Conservation (phyloP, 768 basidiomycete species). For the Amanita brunnescens region DNA sequence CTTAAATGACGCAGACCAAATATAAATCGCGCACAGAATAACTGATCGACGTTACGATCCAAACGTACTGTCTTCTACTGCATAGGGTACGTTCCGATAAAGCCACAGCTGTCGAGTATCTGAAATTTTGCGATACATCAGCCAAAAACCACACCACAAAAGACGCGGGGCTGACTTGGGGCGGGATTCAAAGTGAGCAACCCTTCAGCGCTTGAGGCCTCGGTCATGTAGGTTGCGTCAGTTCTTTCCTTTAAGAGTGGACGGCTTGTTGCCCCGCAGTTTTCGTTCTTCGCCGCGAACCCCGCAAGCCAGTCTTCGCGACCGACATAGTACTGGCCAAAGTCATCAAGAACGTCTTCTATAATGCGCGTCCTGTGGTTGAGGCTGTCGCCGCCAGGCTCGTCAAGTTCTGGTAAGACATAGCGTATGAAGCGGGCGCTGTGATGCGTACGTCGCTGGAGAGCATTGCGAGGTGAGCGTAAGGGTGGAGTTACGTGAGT, state of each 20-base stretch:
- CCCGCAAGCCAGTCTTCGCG: constrained; percentile 40
- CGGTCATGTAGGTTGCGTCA: constrained; percentile 14
- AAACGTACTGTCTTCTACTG: too few relatives aligned
- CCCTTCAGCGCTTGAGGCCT: constrained; percentile 30
- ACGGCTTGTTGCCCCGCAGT: constrained; percentile 12
- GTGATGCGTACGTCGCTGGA: constrained; percentile 32
- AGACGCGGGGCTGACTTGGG: constrained; percentile 23
- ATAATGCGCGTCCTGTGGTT: constrained; percentile 38
- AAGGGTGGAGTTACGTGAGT: too few relatives aligned
- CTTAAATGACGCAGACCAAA: constrained; percentile 32
- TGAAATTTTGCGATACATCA: too few relatives aligned
- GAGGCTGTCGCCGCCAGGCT: constrained; percentile 19
- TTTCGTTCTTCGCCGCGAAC: constrained; percentile 27
- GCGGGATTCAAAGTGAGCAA: constrained; percentile 31
- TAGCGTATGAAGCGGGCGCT: constrained; percentile 31
- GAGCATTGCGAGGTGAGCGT: constrained; percentile 23
- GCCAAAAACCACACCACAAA: too few relatives aligned
- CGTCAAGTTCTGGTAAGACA: constrained; percentile 28
- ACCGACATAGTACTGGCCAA: constrained; percentile 31
- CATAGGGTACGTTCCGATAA: constrained; percentile 15
- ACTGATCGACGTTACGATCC: constrained; percentile 34
- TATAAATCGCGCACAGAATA: constrained; percentile 43
- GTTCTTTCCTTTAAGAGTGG: background rate
- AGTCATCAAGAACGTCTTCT: constrained; percentile 38
- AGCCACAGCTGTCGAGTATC: constrained; percentile 3